These are phyloP conservation scores for Coemansia umbellata DNA, from an alignment of 192 early-diverging fungal species.

Conservation along the genomic window DNA sequence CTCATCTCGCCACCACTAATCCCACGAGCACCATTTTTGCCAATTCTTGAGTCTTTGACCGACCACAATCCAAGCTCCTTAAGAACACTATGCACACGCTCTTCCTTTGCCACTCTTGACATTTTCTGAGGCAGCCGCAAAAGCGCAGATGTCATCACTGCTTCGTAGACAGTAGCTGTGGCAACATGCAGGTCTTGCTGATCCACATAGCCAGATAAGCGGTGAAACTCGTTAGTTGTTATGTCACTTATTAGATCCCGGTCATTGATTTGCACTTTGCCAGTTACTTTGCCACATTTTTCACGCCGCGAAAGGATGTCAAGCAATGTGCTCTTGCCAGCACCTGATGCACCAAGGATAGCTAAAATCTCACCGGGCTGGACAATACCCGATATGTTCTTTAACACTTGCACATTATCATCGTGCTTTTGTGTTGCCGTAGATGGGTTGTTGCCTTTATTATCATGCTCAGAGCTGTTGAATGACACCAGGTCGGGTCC, in stretches of 20 bases:
- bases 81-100: conserved; percentile 69
- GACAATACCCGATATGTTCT: conserved; percentile 69
- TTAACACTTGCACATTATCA: conserved; percentile 48
- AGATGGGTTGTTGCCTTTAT: not conserved
- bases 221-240: conserved; percentile 56
- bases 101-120: conserved; percentile 54
- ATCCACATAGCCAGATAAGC: conserved; percentile 78
- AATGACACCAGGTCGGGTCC: conserved; percentile 22
- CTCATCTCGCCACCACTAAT: conserved; percentile 92
- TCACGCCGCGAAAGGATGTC: conserved; percentile 82
- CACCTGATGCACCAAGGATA: conserved; percentile 89
- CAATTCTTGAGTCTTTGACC: conserved; percentile 80
- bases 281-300: conserved; percentile 63
- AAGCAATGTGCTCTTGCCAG: conserved; percentile 89
- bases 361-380: conserved; percentile 84
- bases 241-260: conserved; percentile 56
- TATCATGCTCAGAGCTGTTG: not conserved
- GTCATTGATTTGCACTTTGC: conserved; percentile 85
- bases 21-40: conserved; percentile 63
- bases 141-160: conserved; percentile 81
- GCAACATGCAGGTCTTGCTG: conserved; percentile 85
- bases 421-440: too few species aligned
- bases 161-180: conserved; percentile 84
- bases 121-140: conserved; percentile 66
- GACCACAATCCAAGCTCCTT: conserved; percentile 74